phyloP scores from a whole-genome alignment of 1,139 yeast genomes.

The Pichia inconspicua region DNA sequence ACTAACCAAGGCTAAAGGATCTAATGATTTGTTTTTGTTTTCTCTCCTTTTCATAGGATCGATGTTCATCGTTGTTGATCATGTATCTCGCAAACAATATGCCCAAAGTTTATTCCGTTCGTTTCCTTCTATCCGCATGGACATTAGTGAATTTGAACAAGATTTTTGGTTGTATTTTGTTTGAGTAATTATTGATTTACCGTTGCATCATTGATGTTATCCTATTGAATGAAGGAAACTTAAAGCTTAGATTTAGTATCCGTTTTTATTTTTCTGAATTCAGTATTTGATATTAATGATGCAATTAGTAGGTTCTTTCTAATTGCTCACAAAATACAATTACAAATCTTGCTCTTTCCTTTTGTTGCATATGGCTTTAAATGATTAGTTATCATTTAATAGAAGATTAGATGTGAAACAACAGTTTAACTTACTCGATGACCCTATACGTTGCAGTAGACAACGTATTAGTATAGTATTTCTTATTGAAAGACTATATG shows the following conservation, averaged over 20 bases:
- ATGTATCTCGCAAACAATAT: not conserved
- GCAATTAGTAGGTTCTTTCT: not conserved
- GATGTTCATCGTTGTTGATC: not conserved
- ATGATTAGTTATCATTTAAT: not conserved
- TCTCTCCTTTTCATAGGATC: constrained; percentile 7
- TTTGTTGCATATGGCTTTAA: constrained; percentile 6
- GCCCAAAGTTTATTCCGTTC: not conserved
- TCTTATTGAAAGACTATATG: not conserved
- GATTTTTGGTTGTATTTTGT: not conserved
- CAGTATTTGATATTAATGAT: not conserved
- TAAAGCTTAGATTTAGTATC: not conserved
- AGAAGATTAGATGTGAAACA: constrained; percentile 12
- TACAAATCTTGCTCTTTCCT: constrained; percentile 7
- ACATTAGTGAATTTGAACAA: not conserved
- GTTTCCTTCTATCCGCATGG: not conserved
- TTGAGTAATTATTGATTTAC: not conserved
- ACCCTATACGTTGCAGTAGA: constrained; percentile 1
- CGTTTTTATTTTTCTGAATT: not conserved
- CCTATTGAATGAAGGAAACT: not conserved
- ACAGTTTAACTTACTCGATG: constrained; percentile 12
- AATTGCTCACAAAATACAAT: not conserved
- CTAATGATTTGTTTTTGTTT: constrained; percentile 22
- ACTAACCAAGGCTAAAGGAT: constrained; percentile 24
- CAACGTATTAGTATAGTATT: not conserved
- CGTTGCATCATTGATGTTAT: not conserved